phyloP scores from a whole-genome alignment of 1,284 basidiomycete species.

The Rhizoctonia solani region DNA sequence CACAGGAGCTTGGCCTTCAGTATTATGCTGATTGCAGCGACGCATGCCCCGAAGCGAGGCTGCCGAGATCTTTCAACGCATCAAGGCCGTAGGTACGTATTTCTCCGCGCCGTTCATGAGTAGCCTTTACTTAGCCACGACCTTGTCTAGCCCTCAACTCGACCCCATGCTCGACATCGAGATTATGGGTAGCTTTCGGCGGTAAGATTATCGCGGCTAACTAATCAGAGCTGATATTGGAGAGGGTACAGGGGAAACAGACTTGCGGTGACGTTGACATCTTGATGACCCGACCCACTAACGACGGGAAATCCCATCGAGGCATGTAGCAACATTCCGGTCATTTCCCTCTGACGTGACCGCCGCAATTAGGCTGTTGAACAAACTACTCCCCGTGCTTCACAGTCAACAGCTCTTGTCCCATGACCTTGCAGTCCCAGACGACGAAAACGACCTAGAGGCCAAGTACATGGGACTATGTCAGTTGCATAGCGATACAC shows the following conservation, averaged over 20 bases:
- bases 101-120: slow-evolving; percentile 27
- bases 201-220: slow-evolving; percentile 49
- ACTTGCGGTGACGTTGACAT: slow-evolving; percentile 91
- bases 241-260: slow-evolving; percentile 57
- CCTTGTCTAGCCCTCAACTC: slow-evolving; percentile 58
- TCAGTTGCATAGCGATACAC: slow-evolving; percentile 48
- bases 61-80: slow-evolving; percentile 67
- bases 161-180: slow-evolving; percentile 75
- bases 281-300: slow-evolving; percentile 72
- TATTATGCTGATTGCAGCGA: slow-evolving; percentile 78
- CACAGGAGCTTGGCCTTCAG: slow-evolving; percentile 74
- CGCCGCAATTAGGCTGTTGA: slow-evolving; percentile 56
- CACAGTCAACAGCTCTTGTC: slow-evolving; percentile 65
- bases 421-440: slow-evolving; percentile 74
- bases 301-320: slow-evolving; percentile 72
- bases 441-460: slow-evolving; percentile 68
- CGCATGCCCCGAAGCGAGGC: slow-evolving; percentile 88
- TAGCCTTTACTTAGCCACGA: slow-evolving; percentile 3
- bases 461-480: slow-evolving; percentile 82
- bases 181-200: slow-evolving; percentile 88
- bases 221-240: neutral
- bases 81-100: slow-evolving; percentile 65
- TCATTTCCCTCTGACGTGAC: slow-evolving; percentile 35
- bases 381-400: slow-evolving; percentile 61
- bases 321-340: slow-evolving; percentile 50